Evolutionary conservation across 2,329 filamentous ascomycete genomes (phyloP), one percentile per base, ranked within the genome.

Genomic region (Spiromastix sp.): DNA sequence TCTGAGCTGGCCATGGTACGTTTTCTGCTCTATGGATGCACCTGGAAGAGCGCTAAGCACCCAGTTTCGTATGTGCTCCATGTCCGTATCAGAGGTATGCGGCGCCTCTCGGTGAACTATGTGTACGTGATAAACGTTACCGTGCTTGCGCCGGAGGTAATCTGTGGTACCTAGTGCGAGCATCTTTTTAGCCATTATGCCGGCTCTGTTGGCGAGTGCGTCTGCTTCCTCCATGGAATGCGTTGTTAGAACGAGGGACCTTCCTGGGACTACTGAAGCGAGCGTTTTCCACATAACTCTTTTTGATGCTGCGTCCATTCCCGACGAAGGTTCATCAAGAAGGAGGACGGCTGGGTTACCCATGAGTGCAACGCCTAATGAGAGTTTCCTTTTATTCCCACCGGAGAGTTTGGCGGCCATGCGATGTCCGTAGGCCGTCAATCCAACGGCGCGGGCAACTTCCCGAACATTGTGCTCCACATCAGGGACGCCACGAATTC

Each of bases 221-320:
- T 93, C 85, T 0, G 87, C 89, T 60, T 95, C 89, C 56, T 95
- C 87, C 86, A 95, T 94, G 32, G 77, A 84, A 57, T 96, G 89
- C 0, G 89, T 95, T 0, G 89, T 95, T 12, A 96, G 71, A 2
- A 96, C 68, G 11, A 95, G 74, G 0, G 80, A 83, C n/a, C 87
- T 74, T 0, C 85, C 85, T 0, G 77, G 72, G 0, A 81, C 78
- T 3, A 87, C 78, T 1, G 77, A 71, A 3, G 75, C 74, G 1
- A 95, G 68, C 0, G 86, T 93, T 38, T 76, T 76, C 89, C 89
- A 95, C 83, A 96, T 93, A 45, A 93, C 73, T 27, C 89, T 74
- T 58, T 95, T 95, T 0, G 85, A 81, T 0, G 85, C 85, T 0
- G 87, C 86, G 48, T 96, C 89, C 64, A 95, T 82, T 1, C 87